Evolutionary conservation across 768 basidiomycete species (phyloP), one percentile per base, ranked within the genome.

Genomic region (Naganishia vishniacii): DNA sequence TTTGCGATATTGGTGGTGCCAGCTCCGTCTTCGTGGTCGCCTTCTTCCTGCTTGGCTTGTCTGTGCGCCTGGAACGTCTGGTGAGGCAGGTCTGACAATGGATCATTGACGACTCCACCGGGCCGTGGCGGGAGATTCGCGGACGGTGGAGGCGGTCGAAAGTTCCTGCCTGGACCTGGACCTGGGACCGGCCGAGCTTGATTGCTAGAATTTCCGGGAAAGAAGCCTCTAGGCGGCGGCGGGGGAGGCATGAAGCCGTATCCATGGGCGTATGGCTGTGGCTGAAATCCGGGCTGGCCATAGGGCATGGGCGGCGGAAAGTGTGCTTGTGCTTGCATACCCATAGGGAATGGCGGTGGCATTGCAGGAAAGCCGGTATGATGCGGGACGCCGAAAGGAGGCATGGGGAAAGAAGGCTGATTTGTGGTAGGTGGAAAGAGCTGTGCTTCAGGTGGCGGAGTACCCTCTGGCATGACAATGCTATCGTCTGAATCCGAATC

Each of bases 401-500:
- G 51, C 32, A 46, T 32, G 13, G 60, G 48, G 6, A 49, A 11
- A 8, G 62, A 28, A 40, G 41, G 48, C 31, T 40, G 49, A 62
- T 31, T n/a, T 5, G 26, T 11, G 18, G 44, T 5, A 9, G 48
- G n/a, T 16, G 62, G n/a, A 40, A 25, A 25, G 6, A 53, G 15
- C 46, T 42, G 26, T 48, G 12, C 67, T 66, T 64, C 63, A 12
- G 63, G 63, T 6, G 82, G 82, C 4, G 88, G 88, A 41, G 86
- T 88, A 1, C 86, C 91, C 59, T 86, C 87, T 13, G 92, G 92
- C 86, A 94, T 88, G 13, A 83, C 84, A 44, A 94, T 92, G 65
- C 91, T 91, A 68, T 91, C 89, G 64, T 89, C 90, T 56, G 83
- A 64, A 48, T 64, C 84, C 41, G 81, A 81, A 1, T 81, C 76